phyloP scores from a whole-genome alignment of 78 protist species.

The Bodo saltans region DNA sequence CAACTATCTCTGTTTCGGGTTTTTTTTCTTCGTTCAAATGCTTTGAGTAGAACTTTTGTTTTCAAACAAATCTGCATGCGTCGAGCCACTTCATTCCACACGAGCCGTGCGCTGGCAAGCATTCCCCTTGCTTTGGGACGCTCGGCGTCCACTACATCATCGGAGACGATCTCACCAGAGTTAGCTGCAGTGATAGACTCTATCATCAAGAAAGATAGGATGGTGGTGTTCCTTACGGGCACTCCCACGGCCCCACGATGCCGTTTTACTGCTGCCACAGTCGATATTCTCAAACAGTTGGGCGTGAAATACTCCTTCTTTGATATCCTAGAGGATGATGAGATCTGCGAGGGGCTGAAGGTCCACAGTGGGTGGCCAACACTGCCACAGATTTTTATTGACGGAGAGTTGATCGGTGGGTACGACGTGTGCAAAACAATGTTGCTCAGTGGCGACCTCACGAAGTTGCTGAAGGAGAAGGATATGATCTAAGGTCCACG shows the following conservation, averaged over 20 bases:
- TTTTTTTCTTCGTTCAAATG: too few relatives aligned
- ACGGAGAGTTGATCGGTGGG: slow-evolving; percentile 86
- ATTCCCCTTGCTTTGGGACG: too few relatives aligned
- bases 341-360: slow-evolving; percentile 63
- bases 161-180: too few relatives aligned
- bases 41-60: too few relatives aligned
- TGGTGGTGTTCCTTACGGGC: slow-evolving; percentile 85
- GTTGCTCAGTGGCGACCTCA: slow-evolving; percentile 35
- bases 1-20: too few relatives aligned
- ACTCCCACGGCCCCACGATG: slow-evolving; percentile 75
- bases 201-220: slow-evolving; percentile 9
- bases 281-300: slow-evolving; percentile 52
- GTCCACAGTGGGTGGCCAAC: slow-evolving; percentile 77
- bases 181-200: not conserved
- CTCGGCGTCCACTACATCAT: too few relatives aligned
- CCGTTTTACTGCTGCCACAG: slow-evolving; percentile 72
- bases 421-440: slow-evolving; percentile 66
- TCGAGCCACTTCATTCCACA: too few relatives aligned
- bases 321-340: slow-evolving; percentile 67
- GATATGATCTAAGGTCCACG: not conserved
- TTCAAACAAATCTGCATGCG: too few relatives aligned
- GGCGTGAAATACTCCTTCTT: slow-evolving; percentile 51
- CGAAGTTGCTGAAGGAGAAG: not conserved
- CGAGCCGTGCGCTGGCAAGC: too few relatives aligned
- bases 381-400: slow-evolving; percentile 71